Evolutionary conservation across 2,329 filamentous ascomycete species (phyloP).

Genomic region (Sclerotiophoma versabilis): DNA sequence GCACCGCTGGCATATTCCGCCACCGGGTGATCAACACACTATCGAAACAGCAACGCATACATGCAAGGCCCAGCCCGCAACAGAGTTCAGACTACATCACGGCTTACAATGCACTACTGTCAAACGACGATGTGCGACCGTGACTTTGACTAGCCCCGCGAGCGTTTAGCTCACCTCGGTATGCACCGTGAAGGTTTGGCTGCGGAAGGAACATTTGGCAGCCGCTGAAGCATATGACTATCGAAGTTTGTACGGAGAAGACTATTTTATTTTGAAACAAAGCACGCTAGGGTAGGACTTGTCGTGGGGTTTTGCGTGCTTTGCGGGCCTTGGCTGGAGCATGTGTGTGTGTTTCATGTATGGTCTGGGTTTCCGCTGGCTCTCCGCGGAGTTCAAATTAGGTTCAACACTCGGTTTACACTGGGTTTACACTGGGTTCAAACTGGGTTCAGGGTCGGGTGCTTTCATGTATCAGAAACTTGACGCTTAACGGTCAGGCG

Average conservation of each 20-base stretch:
- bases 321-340: not conserved
- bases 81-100: slow-evolving; percentile 10
- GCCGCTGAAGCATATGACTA: slow-evolving; percentile 1
- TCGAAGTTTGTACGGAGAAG: not conserved
- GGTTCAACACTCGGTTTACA: no score
- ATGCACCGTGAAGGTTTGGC: not conserved
- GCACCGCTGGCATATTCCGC: not conserved
- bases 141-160: slow-evolving; percentile 5
- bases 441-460: slow-evolving; percentile 4
- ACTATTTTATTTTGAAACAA: not conserved
- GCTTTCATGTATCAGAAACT: slow-evolving; percentile 5
- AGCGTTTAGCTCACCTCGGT: not conserved
- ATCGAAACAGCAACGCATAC: slow-evolving; percentile 3
- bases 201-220: slow-evolving; percentile 10
- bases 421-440: no score
- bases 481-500: slow-evolving; percentile 6
- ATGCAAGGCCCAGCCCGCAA: not conserved
- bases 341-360: slow-evolving; percentile 2
- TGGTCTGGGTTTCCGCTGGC: no score
- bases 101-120: slow-evolving; percentile 7
- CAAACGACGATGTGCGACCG: slow-evolving; percentile 10
- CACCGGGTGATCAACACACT: not conserved
- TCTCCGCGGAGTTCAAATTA: no score
- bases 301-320: not conserved
- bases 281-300: not conserved